phyloP scores from a whole-genome alignment of 73 alveolate species.

The Effrenium voratum region DNA sequence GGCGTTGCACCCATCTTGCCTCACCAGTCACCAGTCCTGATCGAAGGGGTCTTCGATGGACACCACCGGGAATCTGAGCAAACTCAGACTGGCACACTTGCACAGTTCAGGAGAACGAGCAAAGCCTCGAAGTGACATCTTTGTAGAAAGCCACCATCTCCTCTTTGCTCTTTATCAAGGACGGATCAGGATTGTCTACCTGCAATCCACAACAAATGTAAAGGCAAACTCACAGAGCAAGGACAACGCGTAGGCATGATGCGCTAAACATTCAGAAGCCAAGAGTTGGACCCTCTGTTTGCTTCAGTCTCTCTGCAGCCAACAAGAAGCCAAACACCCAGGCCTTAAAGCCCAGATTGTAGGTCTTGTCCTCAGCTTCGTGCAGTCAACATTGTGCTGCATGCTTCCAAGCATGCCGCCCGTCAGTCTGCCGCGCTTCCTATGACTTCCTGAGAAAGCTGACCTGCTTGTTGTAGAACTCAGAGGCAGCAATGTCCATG shows the following conservation, averaged over 20 bases:
- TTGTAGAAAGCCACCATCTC: constrained; percentile 58
- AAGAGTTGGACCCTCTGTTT: too few relatives aligned
- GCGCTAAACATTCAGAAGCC: too few relatives aligned
- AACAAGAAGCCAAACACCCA: too few relatives aligned
- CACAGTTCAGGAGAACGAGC: constrained; percentile 81
- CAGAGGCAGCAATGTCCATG: constrained; percentile 99
- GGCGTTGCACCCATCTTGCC: neutral
- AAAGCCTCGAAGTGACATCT: constrained; percentile 58
- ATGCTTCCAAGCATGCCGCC: neutral
- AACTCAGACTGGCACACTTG: constrained; percentile 94
- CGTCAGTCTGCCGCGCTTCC: neutral
- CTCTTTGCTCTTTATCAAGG: constrained; percentile 58
- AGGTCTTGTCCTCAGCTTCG: constrained; percentile 73
- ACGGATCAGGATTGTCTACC: constrained; percentile 57
- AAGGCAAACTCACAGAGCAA: neutral
- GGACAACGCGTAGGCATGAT: too few relatives aligned
- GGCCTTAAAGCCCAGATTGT: constrained; percentile 82
- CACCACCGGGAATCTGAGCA: constrained; percentile 97
- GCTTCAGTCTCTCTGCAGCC: too few relatives aligned
- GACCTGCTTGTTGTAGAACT: constrained; percentile 97
- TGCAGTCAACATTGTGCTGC: neutral
- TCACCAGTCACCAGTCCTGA: constrained; percentile 98
- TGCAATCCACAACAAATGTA: neutral
- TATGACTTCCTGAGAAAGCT: neutral
- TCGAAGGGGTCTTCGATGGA: constrained; percentile 99